Percentiles rank a stretch among this genome's conserved stretches.
Conservation (phyloP, 306 rosid species). For the Astragalus glycyphyllos region DNA sequence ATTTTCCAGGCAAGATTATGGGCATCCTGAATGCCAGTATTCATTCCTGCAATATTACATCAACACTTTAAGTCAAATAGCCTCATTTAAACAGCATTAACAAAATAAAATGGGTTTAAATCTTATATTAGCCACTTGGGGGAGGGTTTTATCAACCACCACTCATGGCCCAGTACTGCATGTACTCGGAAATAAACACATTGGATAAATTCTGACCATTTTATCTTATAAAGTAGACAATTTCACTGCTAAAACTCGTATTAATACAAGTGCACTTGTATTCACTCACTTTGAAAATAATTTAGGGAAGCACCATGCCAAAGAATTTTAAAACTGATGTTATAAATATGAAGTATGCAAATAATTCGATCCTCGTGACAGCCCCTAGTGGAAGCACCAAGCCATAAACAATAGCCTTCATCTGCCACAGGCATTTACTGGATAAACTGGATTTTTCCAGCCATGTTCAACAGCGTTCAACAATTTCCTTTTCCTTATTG, state of each 20-base stretch:
- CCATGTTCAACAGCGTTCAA: constrained; percentile 1
- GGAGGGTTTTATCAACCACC: constrained; percentile 5
- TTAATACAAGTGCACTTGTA: background rate
- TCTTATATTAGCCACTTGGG: background rate
- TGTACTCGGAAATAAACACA: background rate
- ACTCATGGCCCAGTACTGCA: background rate
- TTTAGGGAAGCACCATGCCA: background rate
- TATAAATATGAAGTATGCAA: constrained; percentile 5
- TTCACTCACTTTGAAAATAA: constrained; percentile 26
- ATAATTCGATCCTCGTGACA: constrained; percentile 5
- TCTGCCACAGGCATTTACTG: constrained; percentile 7
- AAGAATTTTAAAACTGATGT: background rate
- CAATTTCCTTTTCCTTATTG: constrained; percentile 14
- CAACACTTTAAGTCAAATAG: constrained; percentile 26
- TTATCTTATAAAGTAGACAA: constrained; percentile 11
- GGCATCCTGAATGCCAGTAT: constrained; percentile 97
- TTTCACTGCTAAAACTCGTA: background rate
- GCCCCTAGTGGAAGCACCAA: constrained; percentile 3
- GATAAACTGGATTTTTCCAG: constrained; percentile 25
- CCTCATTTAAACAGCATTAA: constrained; percentile 25
- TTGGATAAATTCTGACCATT: background rate
- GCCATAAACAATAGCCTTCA: constrained; percentile 18
- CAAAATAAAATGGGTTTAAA: background rate
- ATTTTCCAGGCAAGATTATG: constrained; percentile 99
- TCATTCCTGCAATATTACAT: constrained; percentile 79